phyloP scores from a whole-genome alignment of 139 green algal species.

The Auxenochlorella protothecoides region DNA sequence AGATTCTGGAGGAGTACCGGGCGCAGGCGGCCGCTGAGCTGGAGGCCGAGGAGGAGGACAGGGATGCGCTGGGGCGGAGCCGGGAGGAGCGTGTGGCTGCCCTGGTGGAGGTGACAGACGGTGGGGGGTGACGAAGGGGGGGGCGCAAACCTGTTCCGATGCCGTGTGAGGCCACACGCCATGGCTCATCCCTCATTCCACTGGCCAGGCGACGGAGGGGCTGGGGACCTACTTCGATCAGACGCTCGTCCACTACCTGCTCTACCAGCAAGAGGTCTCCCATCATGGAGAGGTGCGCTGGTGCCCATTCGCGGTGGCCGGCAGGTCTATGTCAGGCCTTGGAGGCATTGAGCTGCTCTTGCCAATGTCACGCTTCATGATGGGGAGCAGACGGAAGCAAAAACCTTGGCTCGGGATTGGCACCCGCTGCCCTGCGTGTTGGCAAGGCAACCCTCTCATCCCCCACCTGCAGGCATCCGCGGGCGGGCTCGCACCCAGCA shows the following conservation, averaged over 20 bases:
- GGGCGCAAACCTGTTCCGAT: too few species aligned
- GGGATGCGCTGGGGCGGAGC: not conserved
- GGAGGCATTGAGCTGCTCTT: too few species aligned
- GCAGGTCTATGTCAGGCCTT: too few species aligned
- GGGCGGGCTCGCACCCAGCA: constrained; percentile 36
- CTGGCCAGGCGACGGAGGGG: constrained; percentile 24
- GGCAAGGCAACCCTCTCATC: not conserved
- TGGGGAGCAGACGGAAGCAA: too few species aligned
- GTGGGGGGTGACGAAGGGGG: too few species aligned
- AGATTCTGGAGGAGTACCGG: constrained; percentile 42
- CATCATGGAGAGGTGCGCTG: not conserved
- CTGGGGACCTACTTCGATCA: constrained; percentile 76
- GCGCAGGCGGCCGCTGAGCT: constrained; percentile 10
- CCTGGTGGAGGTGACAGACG: too few species aligned
- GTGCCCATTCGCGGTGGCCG: too few species aligned
- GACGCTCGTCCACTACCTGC: constrained; percentile 46
- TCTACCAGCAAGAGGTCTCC: constrained; percentile 58
- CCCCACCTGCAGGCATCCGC: constrained; percentile 17
- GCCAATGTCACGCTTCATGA: too few species aligned
- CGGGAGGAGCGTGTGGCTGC: constrained; percentile 23
- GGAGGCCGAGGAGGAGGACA: not conserved
- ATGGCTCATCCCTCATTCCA: not conserved
- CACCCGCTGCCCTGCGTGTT: too few species aligned
- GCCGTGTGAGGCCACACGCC: too few species aligned
- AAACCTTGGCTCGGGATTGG: too few species aligned